Base-by-base conservation (phyloP, 768 basidiomycete genomes). In the Dioszegia crocea region DNA sequence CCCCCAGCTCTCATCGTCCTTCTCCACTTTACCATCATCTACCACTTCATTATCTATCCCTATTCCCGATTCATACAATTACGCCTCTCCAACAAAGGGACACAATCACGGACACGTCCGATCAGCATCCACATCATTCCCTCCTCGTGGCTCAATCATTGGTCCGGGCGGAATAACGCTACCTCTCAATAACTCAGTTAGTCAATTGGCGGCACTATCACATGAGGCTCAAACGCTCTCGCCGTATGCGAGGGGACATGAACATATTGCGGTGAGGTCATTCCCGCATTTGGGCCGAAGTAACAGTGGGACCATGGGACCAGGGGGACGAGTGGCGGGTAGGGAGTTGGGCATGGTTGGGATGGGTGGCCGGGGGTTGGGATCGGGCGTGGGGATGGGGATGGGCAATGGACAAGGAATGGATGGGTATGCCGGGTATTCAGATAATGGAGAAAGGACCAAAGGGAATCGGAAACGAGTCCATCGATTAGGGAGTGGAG, bases 151-250 rank as follows among this genome's bases (percentile, higher is more conserved):
- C 33, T 53, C 51, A 17, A 53, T 53, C 14, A 58, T 60, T 33
- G 71, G 71, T 19, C 60, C 61, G 4, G 64, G 60, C 14, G 67
- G 66, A 1, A 74, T 75, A 39, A 73, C 71, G 3, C 63, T 74
- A 3, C 74, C 72, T n/a, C 79, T 84, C 12, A 87, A 85, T 77
- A 85, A 86, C 63, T 85, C 86, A 4, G 81, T 94, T 21, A 89
- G 88, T 56, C 89, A 94, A 62, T 80, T 98, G 10, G 87, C 89
- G 17, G 89, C 88, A 3, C 84, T 99, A 45, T 86, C 85, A 19
- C 82, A 86, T 65, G 91, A 91, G 1, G 91, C 96, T 69, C 94
- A 96, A 70, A 99, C 94, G 0, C 80, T 99, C 2, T 91, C 88
- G 0, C 94, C 93, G 0, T 97, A 94, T 76, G 96, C 93, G 5